Evolutionary conservation across 140 eudicot species (phyloP), one percentile per base, ranked within the genome.

Genomic region (Ambrosia hybrid): DNA sequence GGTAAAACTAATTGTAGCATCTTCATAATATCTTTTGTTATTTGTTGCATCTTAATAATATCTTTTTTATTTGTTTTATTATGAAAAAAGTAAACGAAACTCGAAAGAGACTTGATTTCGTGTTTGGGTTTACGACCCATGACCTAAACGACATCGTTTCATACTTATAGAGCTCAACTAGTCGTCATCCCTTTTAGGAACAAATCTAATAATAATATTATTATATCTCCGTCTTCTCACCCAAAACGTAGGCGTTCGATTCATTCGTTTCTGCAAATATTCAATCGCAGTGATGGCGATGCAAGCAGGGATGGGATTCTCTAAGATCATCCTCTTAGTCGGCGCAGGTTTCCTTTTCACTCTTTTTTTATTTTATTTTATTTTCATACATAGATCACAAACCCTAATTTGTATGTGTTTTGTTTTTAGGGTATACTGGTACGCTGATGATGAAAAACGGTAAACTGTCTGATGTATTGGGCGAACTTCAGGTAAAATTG

Each of bases 271-370:
- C 75, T 68, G 75, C 45, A 66, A 61, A 58, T 26, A 6, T 57
- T 48, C 61, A 68, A 49, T 11, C 17, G 74, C 71, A 60, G 84
- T 78, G 57, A 90, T 90, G 98, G 95, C 96, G 76, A 84, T 90
- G 97, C 91, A 90, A 67, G 76, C 96, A 52, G 91, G 96, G 17
- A 75, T 93, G 61, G 89, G 98, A 5, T 60, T 93, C 4, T 85
- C 98, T 30, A 93, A 70, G 86, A 81, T 93, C 80, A 14, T 93
- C 16, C 48, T 93, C 67, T 13, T 93, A 58, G 82, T 75, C 16
- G 98, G 98, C 58, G 95, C 98, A 68, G 98, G 98, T 87, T 81
- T 14, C 48, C 0, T 1, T 36, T 30, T 9, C 17, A 34, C 61
- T 63, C 51, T 30, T 37, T 46, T 4, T 21, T 21, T 41, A 21